A percentile compares a stretch with the other conserved stretches of the same genome.
These are phyloP conservation scores for Gyromitra esculenta DNA, from an alignment of 2,329 filamentous ascomycete genomes.

Conservation along the genomic window DNA sequence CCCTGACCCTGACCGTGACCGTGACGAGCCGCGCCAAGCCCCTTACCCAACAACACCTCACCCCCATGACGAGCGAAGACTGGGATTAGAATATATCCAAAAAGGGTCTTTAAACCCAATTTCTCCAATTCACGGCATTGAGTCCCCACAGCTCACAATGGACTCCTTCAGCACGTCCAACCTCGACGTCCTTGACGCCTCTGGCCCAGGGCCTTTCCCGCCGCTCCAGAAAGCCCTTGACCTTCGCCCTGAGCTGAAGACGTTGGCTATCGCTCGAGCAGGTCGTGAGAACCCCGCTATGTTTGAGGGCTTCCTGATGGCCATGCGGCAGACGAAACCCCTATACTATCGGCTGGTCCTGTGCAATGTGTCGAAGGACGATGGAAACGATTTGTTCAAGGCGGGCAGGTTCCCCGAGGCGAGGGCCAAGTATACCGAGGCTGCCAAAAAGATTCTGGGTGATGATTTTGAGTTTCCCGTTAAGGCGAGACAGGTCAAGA, in stretches of 20 bases:
- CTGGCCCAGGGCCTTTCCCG: slow-evolving; percentile 35
- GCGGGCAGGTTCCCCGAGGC: slow-evolving; percentile 33
- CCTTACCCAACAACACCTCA: slow-evolving; percentile 34
- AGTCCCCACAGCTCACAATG: slow-evolving; percentile 16
- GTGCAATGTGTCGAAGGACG: slow-evolving; percentile 48
- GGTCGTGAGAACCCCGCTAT: slow-evolving; percentile 44
- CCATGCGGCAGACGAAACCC: slow-evolving; percentile 43
- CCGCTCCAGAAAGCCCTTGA: slow-evolving; percentile 43
- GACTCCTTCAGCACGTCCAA: slow-evolving; percentile 41
- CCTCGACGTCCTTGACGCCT: slow-evolving; percentile 42
- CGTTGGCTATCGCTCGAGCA: slow-evolving; percentile 41
- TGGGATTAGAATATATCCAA: not conserved
- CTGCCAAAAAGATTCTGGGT: slow-evolving; percentile 45
- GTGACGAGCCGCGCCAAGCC: slow-evolving; percentile 38
- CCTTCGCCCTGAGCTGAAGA: slow-evolving; percentile 44
- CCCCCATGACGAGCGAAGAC: not conserved
- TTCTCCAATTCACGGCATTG: slow-evolving; percentile 1
- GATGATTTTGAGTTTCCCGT: slow-evolving; percentile 46
- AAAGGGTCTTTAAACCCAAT: not conserved
- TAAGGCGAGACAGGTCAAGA: slow-evolving; percentile 10
- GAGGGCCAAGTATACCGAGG: slow-evolving; percentile 41
- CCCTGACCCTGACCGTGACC: slow-evolving; percentile 1
- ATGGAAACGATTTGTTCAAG: slow-evolving; percentile 48
- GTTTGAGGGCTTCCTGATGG: slow-evolving; percentile 38
- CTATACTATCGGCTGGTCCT: slow-evolving; percentile 42